Percentiles rank a stretch among this genome's conserved stretches.
These are phyloP conservation scores for Candida insectalens DNA, from an alignment of 805 yeast species.

Conservation along the genomic window DNA sequence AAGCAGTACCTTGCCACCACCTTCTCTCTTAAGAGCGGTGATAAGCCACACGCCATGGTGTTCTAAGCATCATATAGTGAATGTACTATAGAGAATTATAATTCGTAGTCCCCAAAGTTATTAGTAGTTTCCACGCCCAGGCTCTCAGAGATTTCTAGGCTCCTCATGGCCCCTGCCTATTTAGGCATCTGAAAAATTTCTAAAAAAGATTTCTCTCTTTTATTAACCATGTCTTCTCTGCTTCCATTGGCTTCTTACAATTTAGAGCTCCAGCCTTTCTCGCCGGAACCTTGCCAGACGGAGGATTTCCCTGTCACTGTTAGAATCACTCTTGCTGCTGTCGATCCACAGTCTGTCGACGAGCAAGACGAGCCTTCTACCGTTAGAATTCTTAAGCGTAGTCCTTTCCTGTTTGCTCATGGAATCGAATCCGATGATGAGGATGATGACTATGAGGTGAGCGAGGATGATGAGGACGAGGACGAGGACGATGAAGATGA, in stretches of 20 bases:
- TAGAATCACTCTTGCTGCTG: conserved; percentile 88
- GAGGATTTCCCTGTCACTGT: conserved; percentile 83
- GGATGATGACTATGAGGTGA: conserved; percentile 35
- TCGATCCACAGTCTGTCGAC: conserved; percentile 84
- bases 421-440: conserved; percentile 37
- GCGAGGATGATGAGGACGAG: conserved; percentile 34
- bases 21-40: conserved; percentile 97
- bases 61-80: conserved; percentile 44
- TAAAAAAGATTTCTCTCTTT: background rate
- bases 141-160: no score
- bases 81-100: background rate
- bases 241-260: conserved; percentile 83
- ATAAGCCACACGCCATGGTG: conserved; percentile 96
- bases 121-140: no score
- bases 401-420: conserved; percentile 31
- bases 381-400: conserved; percentile 76
- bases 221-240: conserved; percentile 50
- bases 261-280: conserved; percentile 77
- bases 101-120: background rate
- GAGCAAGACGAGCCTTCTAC: conserved; percentile 80
- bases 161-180: no score
- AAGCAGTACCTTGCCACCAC: conserved; percentile 93
- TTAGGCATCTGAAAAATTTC: background rate
- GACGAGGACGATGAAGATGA: conserved; percentile 24
- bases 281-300: conserved; percentile 80